These are phyloP conservation scores for Leccinum huronense DNA, from an alignment of 1,284 basidiomycete species.

Conservation along the genomic window DNA sequence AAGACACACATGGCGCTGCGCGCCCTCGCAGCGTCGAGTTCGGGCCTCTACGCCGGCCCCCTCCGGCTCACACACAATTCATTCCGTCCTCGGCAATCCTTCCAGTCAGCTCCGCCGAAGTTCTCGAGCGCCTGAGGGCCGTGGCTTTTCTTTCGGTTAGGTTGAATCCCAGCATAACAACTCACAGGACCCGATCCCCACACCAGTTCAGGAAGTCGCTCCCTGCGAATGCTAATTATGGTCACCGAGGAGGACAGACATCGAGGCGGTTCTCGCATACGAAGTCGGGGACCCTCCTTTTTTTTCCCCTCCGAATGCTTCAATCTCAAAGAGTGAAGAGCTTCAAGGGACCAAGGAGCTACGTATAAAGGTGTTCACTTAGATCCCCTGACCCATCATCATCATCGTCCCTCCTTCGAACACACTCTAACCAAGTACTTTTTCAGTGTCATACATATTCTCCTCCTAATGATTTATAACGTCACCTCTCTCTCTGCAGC, in stretches of 20 bases:
- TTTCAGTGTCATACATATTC: slow-evolving; percentile 6
- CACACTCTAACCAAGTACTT: slow-evolving; percentile 8
- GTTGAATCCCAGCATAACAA: slow-evolving; percentile 25
- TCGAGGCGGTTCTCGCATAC: slow-evolving; percentile 20
- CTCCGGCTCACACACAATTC: slow-evolving; percentile 15
- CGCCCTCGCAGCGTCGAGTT: too few species aligned
- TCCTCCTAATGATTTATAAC: slow-evolving; percentile 35
- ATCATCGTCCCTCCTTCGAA: slow-evolving; percentile 17
- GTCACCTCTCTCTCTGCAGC: slow-evolving; percentile 44
- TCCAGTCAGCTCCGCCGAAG: slow-evolving; percentile 7
- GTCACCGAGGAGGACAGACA: slow-evolving; percentile 25
- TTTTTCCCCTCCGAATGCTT: slow-evolving; percentile 13
- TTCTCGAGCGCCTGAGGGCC: slow-evolving; percentile 25
- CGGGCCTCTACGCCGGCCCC: too few species aligned
- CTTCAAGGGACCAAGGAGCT: background rate
- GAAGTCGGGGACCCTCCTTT: slow-evolving; percentile 10
- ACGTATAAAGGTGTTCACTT: slow-evolving; percentile 26
- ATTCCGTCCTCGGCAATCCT: slow-evolving; percentile 17
- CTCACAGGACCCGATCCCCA: slow-evolving; percentile 20
- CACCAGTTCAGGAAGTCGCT: slow-evolving; percentile 23
- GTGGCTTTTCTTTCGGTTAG: slow-evolving; percentile 27
- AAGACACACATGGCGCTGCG: too few species aligned
- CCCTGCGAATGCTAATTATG: slow-evolving; percentile 27
- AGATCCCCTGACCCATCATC: slow-evolving; percentile 16
- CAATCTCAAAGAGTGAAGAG: slow-evolving; percentile 15